Evolutionary conservation across 331 rosid species (phyloP), one percentile per base, ranked within the genome.

Genomic region (Spiraea crenata): DNA sequence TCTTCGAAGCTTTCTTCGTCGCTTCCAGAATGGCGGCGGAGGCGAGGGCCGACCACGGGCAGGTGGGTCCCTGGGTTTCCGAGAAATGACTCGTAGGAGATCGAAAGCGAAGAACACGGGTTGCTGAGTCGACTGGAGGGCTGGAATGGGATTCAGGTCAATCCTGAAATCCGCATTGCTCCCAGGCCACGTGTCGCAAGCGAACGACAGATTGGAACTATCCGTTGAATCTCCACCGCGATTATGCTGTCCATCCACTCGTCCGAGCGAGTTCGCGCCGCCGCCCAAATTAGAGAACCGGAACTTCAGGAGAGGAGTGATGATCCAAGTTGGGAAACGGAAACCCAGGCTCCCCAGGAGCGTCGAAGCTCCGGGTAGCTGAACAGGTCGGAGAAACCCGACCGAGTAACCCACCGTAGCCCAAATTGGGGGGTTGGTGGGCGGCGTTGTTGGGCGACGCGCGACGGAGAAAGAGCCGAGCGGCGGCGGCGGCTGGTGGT

Each of bases 201-300:
- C 85, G 49, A 87, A 77, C 4, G 93, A 88, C 6, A 85, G 84
- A 52, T 77, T 85, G 12, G 90, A 79, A 85, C 93, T 85, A 80
- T 88, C 85, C 81, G 92, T 86, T 78, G 91, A 87, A 79, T 86
- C 87, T 44, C 87, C 82, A 65, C 86, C 86, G 52, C 83, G 76
- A 88, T 90, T 46, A 90, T 58, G 47, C 89, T 82, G 66, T 93
- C 93, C 90, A 89, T 88, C 96, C 96, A 89, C 81, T 89, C 96
- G 57, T 87, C 96, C 20, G 96, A 85, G 76, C 96, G 78, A 92
- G 52, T 79, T 84, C 4, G 83, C 73, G 2, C 82, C 85, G n/a
- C 82, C 76, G 10, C 80, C 79, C 67, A 88, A 88, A 63, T 88
- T 87, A 1, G 89, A 76, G 76, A 85, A 92, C 31, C 96, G 56